Base-by-base conservation (phyloP, 2,329 filamentous ascomycete genomes). In the Chaetomiaceae sp. region DNA sequence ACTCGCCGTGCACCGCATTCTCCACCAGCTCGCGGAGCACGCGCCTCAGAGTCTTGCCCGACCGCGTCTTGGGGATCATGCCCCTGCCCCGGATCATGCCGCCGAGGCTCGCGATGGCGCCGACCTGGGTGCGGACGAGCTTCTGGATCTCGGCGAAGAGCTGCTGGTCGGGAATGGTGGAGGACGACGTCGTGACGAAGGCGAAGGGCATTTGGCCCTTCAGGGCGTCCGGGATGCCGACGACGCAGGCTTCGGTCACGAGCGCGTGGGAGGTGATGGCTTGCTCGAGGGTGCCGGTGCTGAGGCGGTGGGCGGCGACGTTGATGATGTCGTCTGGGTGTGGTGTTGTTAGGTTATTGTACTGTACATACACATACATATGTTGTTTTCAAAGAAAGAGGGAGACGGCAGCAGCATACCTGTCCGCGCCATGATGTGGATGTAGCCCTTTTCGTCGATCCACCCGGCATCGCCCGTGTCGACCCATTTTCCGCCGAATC, bases 181-280 rank as follows among this genome's bases (percentile, higher is more conserved):
- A 71, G 0, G 78, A 72, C 0, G 78, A 73, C 1, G 81, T 74
- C 0, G 81, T 86, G 61, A 96, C 77, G 67, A 96, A 96, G 9
- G 90, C 91, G 64, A 97, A 95, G 0, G 92, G 91, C 5, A 96
- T 79, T 63, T 95, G 90, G 16, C 91, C 92, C 68, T 97, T 97
- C 38, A 96, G 75, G 0, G 82, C 70, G 65, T 96, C 91, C 0
- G 91, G 90, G 52, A 96, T 86, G 37, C 87, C 86, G 25, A 97
- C 84, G 1, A 96, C 88, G 61, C 89, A 90, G 49, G 86, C 87
- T 74, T 96, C 91, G 27, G 86, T 87, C 48, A 96, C 83, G 3
- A 76, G 74, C 0, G 87, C 84, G 65, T 96, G 90, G 1, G 85
- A 85, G 11, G 90, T 86, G 56, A 96, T 87, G 48, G 89, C 91